Percentiles rank a stretch among this genome's conserved stretches.
Evolutionary conservation across 768 basidiomycete species (phyloP).

Genomic region (Scleroderma bovista): DNA sequence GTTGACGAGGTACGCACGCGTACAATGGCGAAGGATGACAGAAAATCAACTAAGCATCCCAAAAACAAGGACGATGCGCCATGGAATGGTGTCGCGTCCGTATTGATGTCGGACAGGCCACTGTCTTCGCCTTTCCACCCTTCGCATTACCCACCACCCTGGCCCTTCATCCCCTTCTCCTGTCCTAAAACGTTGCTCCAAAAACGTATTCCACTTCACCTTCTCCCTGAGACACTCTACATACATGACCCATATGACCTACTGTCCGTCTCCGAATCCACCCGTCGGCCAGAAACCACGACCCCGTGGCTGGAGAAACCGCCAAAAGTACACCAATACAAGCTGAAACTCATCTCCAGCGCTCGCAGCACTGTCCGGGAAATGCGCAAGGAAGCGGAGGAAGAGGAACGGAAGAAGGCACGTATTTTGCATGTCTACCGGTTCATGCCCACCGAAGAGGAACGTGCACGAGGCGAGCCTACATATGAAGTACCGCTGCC

Average conservation of each 20-base stretch:
- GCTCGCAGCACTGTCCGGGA: not conserved
- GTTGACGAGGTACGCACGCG: not conserved
- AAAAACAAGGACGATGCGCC: not conserved
- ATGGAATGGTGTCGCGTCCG: not conserved
- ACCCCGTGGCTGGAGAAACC: constrained; percentile 25
- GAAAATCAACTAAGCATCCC: no score
- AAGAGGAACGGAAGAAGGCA: constrained; percentile 10
- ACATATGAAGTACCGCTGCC: constrained; percentile 27
- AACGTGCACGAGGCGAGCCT: constrained; percentile 20
- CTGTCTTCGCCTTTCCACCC: constrained; percentile 26
- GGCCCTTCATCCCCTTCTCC: constrained; percentile 37
- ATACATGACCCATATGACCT: constrained; percentile 41
- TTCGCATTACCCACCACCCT: constrained; percentile 34
- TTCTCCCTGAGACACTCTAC: constrained; percentile 36
- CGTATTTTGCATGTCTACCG: constrained; percentile 17
- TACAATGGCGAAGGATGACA: no score
- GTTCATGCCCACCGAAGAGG: constrained; percentile 13
- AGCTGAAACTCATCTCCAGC: constrained; percentile 12
- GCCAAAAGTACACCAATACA: constrained; percentile 29
- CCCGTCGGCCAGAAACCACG: not conserved
- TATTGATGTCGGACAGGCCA: constrained; percentile 5
- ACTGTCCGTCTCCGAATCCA: constrained; percentile 12
- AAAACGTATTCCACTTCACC: constrained; percentile 28
- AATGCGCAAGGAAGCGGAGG: constrained; percentile 5
- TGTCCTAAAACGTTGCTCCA: constrained; percentile 20